Evolutionary conservation across 257 asterid genomes (phyloP).

Genomic region (Nicotiana sylvestris): DNA sequence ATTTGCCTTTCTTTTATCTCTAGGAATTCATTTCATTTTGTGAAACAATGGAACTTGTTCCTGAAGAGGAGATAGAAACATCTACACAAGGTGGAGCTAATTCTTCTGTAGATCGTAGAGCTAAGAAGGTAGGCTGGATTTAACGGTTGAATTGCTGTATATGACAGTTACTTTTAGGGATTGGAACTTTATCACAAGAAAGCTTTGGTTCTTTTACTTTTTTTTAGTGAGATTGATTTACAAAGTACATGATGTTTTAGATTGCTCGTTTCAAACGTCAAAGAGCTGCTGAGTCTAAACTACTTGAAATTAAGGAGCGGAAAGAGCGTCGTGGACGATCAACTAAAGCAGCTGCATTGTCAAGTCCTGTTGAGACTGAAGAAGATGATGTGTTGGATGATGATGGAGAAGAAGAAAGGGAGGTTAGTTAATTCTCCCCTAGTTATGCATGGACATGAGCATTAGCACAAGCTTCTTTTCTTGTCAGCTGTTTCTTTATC

Average conservation of each 20-base stretch:
- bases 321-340: conserved; percentile 96
- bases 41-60: conserved; percentile 91
- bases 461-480: background rate
- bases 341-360: conserved; percentile 85
- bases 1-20: background rate
- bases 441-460: conserved; percentile 3
- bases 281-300: conserved; percentile 78
- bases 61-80: conserved; percentile 66
- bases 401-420: conserved; percentile 97
- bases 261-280: conserved; percentile 82
- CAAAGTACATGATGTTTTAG: conserved; percentile 30
- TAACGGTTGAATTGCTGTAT: background rate
- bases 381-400: conserved; percentile 82
- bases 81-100: conserved; percentile 35
- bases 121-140: conserved; percentile 56
- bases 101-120: conserved; percentile 62
- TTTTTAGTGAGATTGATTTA: background rate
- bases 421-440: conserved; percentile 44
- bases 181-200: background rate
- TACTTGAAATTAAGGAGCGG: conserved; percentile 82
- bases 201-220: background rate
- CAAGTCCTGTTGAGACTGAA: conserved; percentile 67
- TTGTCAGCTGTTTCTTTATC: background rate
- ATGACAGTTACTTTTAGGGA: background rate
- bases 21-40: conserved; percentile 87